These are phyloP conservation scores for Ophiostoma himal-ulmi DNA, from an alignment of 2,329 filamentous ascomycete species.

Conservation along the genomic window DNA sequence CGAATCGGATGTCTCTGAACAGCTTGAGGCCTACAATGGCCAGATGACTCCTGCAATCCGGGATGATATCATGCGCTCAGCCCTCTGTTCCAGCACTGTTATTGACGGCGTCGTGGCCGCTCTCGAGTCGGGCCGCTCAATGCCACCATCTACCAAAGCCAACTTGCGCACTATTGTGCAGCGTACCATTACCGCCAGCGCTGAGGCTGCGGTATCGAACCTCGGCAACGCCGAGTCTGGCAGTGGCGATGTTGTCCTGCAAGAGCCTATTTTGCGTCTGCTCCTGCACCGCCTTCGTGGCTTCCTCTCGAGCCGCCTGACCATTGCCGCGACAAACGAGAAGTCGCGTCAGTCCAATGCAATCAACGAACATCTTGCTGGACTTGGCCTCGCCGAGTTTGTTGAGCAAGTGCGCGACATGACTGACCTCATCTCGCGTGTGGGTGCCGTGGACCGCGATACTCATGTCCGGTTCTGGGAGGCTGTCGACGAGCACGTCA, in stretches of 20 bases:
- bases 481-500: slow-evolving; percentile 40
- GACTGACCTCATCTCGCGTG: slow-evolving; percentile 59
- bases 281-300: slow-evolving; percentile 61
- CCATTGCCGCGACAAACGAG: slow-evolving; percentile 61
- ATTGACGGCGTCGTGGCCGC: slow-evolving; percentile 58
- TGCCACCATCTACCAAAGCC: slow-evolving; percentile 56
- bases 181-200: slow-evolving; percentile 49
- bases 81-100: slow-evolving; percentile 34
- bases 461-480: slow-evolving; percentile 68
- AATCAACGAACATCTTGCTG: slow-evolving; percentile 63
- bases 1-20: slow-evolving; percentile 30
- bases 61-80: not conserved
- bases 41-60: too few species aligned
- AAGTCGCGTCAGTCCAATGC: slow-evolving; percentile 63
- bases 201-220: slow-evolving; percentile 37
- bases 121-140: slow-evolving; percentile 56
- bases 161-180: slow-evolving; percentile 54
- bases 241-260: slow-evolving; percentile 36
- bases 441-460: slow-evolving; percentile 62
- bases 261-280: slow-evolving; percentile 57
- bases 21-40: not conserved
- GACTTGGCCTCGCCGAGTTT: slow-evolving; percentile 67
- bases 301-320: slow-evolving; percentile 60
- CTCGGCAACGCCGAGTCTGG: slow-evolving; percentile 25
- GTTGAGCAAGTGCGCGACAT: slow-evolving; percentile 63